Base-by-base conservation (phyloP, 2,329 filamentous ascomycete genomes). In the Colletotrichum orchidophilum region DNA sequence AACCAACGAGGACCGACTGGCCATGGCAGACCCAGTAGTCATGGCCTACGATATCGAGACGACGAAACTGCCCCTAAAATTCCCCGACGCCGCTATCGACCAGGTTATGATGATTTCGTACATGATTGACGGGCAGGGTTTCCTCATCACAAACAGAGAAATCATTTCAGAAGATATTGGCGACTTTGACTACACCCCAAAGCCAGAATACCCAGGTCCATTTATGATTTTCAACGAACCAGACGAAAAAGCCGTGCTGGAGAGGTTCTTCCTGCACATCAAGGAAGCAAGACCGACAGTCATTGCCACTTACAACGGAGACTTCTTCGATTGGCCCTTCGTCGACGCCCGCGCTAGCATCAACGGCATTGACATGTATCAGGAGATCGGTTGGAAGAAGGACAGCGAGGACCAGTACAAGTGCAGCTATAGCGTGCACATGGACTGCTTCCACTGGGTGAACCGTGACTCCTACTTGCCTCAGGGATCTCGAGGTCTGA, bases 61-160 rank as follows among this genome's bases (percentile, higher is more conserved):
- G 2, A 96, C 94, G 5, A 99, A 99, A 79, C 86, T 96, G 18
- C 96, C 97, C 1, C 86, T 99, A 65, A 99, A 99, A 81, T 99
- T 99, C 76, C 97, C 96, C 29, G 97, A 99, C 79, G 92, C 96
- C 1, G 89, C 95, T 4, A 92, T 97, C 73, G 96, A 99, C 83
- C 96, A 97, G 80, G 93, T 99, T 78, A 99, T 99, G 95, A 99
- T 99, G 96, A 96, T 99, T 80, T 99, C 97, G 35, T 99, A 99
- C 85, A 99, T 99, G 97, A 98, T 99, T 77, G 96, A 99, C 76
- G 97, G 96, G 0, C 95, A 97, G 82, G 96, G 96, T 5, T 99
- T 98, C 76, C 86, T 99, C 42, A 98, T 99, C 81, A 99, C 96
- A 5, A 99, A 99, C 79, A 91, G 97, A 77, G 95, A 98, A 79